A percentile compares a stretch with the other conserved stretches of the same genome.
phyloP scores from a whole-genome alignment of 371 early-diverging fungal genomes.

The Apophysomyces ossiformis region DNA sequence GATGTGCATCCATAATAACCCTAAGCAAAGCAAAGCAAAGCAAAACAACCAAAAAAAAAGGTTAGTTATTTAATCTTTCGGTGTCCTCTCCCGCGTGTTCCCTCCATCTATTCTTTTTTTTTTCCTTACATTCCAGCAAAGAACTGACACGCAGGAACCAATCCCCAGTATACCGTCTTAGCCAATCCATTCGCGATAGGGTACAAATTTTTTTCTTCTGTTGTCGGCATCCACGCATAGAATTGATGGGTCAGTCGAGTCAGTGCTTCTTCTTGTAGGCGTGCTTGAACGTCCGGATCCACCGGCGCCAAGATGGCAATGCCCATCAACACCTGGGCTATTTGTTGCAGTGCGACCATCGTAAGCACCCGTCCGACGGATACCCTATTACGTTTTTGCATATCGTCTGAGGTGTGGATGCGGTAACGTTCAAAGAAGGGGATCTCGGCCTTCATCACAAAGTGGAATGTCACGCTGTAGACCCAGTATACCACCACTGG shows the following conservation, averaged over 20 bases:
- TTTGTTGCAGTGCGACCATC: conserved; percentile 59
- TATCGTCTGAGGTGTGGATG: conserved; percentile 65
- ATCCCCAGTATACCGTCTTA: conserved; percentile 33
- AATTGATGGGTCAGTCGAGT: not conserved
- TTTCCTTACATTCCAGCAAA: conserved; percentile 38
- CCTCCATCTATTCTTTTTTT: not conserved
- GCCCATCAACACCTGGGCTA: conserved; percentile 44
- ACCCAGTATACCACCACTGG: conserved; percentile 72
- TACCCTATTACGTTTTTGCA: conserved; percentile 61
- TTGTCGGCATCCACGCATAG: not conserved
- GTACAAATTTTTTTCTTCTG: not conserved
- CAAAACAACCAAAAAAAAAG: not conserved
- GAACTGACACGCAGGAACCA: conserved; percentile 43
- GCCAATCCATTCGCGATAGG: conserved; percentile 16
- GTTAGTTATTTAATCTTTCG: not conserved
- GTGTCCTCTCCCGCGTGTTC: too few relatives aligned
- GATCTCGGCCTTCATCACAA: conserved; percentile 57
- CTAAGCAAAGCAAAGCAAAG: too few relatives aligned
- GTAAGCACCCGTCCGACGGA: conserved; percentile 56
- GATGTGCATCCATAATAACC: conserved; percentile 61
- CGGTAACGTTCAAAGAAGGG: conserved; percentile 74
- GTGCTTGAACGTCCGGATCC: conserved; percentile 21
- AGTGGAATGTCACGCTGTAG: conserved; percentile 65
- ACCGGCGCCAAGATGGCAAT: conserved; percentile 27
- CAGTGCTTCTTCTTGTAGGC: conserved; percentile 18